These are phyloP conservation scores for Entophlyctis luteolus DNA, from an alignment of 192 early-diverging fungal genomes.

Conservation along the genomic window DNA sequence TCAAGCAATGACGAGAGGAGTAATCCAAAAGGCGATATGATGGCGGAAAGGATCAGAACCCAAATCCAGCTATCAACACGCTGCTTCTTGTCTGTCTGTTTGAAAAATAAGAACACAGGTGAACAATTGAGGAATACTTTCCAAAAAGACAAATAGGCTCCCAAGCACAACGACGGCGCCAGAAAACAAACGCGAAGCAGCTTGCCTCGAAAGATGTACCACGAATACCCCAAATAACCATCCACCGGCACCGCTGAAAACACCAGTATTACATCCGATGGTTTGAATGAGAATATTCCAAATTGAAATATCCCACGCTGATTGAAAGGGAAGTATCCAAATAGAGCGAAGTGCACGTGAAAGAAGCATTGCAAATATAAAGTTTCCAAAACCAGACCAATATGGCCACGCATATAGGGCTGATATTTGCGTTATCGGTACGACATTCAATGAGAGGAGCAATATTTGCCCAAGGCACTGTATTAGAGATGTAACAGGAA, in stretches of 20 bases:
- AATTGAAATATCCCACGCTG: constrained; percentile 7
- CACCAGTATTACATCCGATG: not conserved
- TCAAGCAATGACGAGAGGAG: constrained; percentile 16
- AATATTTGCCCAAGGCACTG: not conserved
- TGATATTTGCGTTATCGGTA: not conserved
- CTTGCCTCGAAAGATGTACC: not conserved
- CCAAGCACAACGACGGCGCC: not conserved
- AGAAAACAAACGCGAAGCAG: not conserved
- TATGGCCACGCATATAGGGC: not conserved
- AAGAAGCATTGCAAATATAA: constrained; percentile 1
- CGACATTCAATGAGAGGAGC: not conserved
- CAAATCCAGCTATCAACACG: constrained; percentile 6
- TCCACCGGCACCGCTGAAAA: not conserved
- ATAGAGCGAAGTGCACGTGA: not conserved
- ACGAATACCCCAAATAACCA: constrained; percentile 5
- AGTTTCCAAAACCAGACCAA: not conserved
- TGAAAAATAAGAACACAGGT: not conserved
- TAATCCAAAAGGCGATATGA: constrained; percentile 13
- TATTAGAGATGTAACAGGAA: not conserved
- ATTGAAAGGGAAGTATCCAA: not conserved
- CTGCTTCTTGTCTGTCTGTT: constrained; percentile 7
- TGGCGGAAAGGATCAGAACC: not conserved
- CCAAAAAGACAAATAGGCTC: constrained; percentile 6
- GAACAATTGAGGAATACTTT: not conserved
- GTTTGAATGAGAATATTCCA: not conserved